These are phyloP conservation scores for Suhomyces kilbournensis DNA, from an alignment of 805 yeast species.

Conservation along the genomic window DNA sequence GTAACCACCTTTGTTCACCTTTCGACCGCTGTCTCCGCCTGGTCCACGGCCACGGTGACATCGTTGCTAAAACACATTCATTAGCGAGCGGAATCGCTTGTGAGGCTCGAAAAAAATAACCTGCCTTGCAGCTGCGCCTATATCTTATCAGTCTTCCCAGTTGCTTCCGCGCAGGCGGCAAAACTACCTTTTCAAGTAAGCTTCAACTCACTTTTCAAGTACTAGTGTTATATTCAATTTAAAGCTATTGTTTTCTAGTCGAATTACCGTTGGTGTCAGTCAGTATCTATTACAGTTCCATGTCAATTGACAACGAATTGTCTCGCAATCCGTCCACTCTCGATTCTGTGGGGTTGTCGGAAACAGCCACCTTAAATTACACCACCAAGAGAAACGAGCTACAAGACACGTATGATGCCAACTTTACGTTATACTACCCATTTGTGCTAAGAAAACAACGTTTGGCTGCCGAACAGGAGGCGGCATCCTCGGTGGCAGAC, in stretches of 20 bases:
- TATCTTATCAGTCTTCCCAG: not conserved
- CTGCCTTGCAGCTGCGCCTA: not conserved
- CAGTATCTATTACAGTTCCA: no score
- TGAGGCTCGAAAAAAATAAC: not conserved
- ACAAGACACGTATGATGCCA: slow-evolving; percentile 37
- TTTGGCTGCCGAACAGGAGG: slow-evolving; percentile 6
- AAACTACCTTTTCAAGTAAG: not conserved
- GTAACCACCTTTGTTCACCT: not conserved
- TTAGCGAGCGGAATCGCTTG: not conserved
- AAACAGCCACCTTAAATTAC: slow-evolving; percentile 31
- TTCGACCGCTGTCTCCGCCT: not conserved
- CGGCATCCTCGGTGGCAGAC: not conserved
- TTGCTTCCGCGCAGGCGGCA: not conserved
- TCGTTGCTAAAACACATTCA: not conserved
- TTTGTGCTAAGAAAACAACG: slow-evolving; percentile 33
- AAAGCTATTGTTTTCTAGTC: no score
- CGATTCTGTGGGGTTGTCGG: slow-evolving; percentile 29
- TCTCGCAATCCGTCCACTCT: not conserved
- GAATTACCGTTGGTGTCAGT: no score
- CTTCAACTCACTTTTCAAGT: no score
- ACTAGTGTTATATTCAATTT: no score
- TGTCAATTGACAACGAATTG: not conserved
- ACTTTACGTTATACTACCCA: slow-evolving; percentile 37
- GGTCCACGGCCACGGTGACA: not conserved
- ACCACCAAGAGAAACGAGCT: slow-evolving; percentile 16